Conservation (phyloP, 2,329 filamentous ascomycete species). For the Neofusicoccum parvum region DNA sequence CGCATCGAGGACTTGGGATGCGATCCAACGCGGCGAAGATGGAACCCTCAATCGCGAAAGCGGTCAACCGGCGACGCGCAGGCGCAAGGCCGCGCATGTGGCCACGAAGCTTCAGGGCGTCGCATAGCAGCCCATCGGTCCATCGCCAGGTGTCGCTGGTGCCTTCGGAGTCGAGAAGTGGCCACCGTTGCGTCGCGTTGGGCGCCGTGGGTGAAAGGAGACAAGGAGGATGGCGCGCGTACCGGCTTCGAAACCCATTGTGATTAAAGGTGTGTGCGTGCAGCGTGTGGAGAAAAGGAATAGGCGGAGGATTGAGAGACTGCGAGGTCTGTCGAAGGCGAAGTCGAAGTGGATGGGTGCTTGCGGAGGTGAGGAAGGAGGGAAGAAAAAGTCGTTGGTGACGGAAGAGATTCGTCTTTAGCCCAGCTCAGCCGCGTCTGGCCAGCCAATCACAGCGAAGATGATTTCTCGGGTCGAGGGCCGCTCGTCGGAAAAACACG, state of each 20-base stretch:
- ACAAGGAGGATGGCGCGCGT: slow-evolving; percentile 28
- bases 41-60: neutral
- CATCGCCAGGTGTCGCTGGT: neutral
- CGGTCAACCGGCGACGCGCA: slow-evolving; percentile 1
- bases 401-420: slow-evolving; percentile 19
- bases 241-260: slow-evolving; percentile 45
- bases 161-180: neutral
- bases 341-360: neutral
- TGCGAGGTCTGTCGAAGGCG: neutral
- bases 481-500: slow-evolving; percentile 3
- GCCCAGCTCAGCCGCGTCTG: slow-evolving; percentile 10
- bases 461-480: neutral
- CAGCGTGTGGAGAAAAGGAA: slow-evolving; percentile 23
- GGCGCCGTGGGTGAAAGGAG: slow-evolving; percentile 23
- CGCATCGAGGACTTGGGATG: neutral
- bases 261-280: slow-evolving; percentile 25
- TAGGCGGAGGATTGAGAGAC: slow-evolving; percentile 3
- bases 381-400: slow-evolving; percentile 27
- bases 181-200: slow-evolving; percentile 10
- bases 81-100: slow-evolving; percentile 6
- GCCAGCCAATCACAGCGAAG: slow-evolving; percentile 10
- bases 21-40: neutral
- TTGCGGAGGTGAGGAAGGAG: slow-evolving; percentile 26
- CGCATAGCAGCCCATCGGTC: neutral
- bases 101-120: neutral